Percentiles rank a stretch among this genome's conserved stretches.
Evolutionary conservation across 2,329 filamentous ascomycete genomes (phyloP).

Genomic region (Decorospora gaudefroyi): DNA sequence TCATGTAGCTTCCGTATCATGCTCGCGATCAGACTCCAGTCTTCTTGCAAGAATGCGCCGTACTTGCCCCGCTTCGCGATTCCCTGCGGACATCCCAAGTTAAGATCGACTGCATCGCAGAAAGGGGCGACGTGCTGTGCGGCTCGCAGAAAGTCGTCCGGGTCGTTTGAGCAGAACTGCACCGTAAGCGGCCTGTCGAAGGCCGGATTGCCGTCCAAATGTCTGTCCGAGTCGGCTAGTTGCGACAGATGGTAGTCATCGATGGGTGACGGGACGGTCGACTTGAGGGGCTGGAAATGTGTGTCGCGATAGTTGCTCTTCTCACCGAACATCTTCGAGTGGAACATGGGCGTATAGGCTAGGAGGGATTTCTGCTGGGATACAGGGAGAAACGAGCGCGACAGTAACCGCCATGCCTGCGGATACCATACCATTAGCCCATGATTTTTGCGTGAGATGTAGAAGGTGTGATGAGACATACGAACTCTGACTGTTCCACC

Average conservation of each 20-base stretch:
- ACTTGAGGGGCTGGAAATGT: slow-evolving; percentile 74
- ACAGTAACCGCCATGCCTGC: slow-evolving; percentile 96
- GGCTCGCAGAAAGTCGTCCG: slow-evolving; percentile 76
- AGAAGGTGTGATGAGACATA: slow-evolving; percentile 55
- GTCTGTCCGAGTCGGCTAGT: slow-evolving; percentile 30
- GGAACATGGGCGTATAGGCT: slow-evolving; percentile 94
- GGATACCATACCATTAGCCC: slow-evolving; percentile 11
- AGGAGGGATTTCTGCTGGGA: slow-evolving; percentile 65
- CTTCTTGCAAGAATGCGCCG: slow-evolving; percentile 92
- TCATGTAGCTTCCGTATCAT: slow-evolving; percentile 82
- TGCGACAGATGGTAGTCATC: slow-evolving; percentile 45
- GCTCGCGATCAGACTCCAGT: slow-evolving; percentile 79
- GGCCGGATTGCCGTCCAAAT: slow-evolving; percentile 81
- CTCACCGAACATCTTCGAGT: slow-evolving; percentile 85
- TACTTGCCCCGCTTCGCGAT: slow-evolving; percentile 92
- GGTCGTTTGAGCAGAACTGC: slow-evolving; percentile 92
- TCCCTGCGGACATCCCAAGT: slow-evolving; percentile 93
- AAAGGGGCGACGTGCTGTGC: slow-evolving; percentile 79
- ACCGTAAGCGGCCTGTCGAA: slow-evolving; percentile 90
- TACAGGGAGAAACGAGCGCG: slow-evolving; percentile 81
- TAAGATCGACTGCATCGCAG: slow-evolving; percentile 94
- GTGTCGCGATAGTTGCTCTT: slow-evolving; percentile 73
- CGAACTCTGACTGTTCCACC: slow-evolving; percentile 98
- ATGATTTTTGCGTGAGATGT: background rate
- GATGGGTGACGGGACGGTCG: slow-evolving; percentile 40